phyloP scores from a whole-genome alignment of 768 basidiomycete species.

The Podaxis rugospora region DNA sequence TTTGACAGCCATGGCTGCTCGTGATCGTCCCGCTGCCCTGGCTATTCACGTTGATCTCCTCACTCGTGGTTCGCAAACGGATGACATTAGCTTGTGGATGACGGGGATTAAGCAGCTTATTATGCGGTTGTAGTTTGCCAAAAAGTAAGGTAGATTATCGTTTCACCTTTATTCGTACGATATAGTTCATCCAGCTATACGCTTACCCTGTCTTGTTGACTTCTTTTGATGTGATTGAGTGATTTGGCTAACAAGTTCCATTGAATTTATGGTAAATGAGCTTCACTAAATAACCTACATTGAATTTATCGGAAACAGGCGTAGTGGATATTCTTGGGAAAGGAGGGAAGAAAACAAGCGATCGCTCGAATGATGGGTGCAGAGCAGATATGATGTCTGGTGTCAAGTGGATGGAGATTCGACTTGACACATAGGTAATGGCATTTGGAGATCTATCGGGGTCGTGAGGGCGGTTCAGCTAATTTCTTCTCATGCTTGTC shows the following conservation, averaged over 20 bases:
- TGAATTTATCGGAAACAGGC: not conserved
- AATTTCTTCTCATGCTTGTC: too few relatives aligned
- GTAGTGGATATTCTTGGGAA: too few relatives aligned
- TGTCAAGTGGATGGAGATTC: too few relatives aligned
- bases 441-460: too few relatives aligned
- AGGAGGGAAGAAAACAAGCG: too few relatives aligned
- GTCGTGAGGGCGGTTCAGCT: too few relatives aligned
- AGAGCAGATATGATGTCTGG: too few relatives aligned
- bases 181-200: not conserved
- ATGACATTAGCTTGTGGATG: slow-evolving; percentile 86
- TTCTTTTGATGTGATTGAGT: not conserved
- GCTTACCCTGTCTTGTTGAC: not conserved
- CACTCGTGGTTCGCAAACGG: slow-evolving; percentile 71
- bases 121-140: slow-evolving; percentile 45
- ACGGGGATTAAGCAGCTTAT: slow-evolving; percentile 88
- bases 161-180: not conserved
- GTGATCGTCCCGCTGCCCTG: slow-evolving; percentile 73
- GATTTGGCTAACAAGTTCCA: not conserved
- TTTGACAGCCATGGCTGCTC: slow-evolving; percentile 69
- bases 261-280: not conserved
- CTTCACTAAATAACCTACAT: not conserved
- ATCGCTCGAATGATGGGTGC: too few relatives aligned
- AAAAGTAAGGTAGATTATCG: slow-evolving; percentile 7
- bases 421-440: too few relatives aligned
- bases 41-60: slow-evolving; percentile 84